Base-by-base conservation (phyloP, 2,329 filamentous ascomycete species). In the Neurospora crassa region DNA sequence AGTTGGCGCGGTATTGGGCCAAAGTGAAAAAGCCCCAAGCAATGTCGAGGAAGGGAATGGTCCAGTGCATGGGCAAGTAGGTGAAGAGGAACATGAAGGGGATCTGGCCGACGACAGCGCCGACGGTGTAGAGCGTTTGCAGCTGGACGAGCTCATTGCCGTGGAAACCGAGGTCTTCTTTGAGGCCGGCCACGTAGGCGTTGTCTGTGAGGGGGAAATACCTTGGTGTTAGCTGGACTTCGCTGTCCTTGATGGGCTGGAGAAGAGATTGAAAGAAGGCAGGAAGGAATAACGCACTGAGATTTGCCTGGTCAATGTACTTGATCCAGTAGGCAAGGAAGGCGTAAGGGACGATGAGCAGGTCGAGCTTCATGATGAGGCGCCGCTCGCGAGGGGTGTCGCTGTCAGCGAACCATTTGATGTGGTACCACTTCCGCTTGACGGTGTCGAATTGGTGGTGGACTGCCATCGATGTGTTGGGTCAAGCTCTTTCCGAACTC, bases 1-100 rank as follows among this genome's bases (percentile, higher is more conserved):
- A 79, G 2, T 81, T 78, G 0, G 83, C 83, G 5, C 86, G 83
- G 70, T 84, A 88, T 71, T 88, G 86, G 3, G 88, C 78, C 10
- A 89, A 80, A 0, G 87, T 89, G 72, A 89, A 86, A 18, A 88
- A 77, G 0, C 86, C 86, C 87, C 87, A 89, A 1, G 80, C 76
- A 1, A 88, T 73, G 71, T 88, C 85, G 72, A 87, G 79, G 10
- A 81, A 79, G 0, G 87, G 86, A 6, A 88, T 82, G 0, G 86
- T 74, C 78, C 82, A 87, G 70, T 83, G 81, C 78, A 88, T 84
- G 0, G 84, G 80, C 6, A 80, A 70, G 18, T 79, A 76, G 18
- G 82, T 84, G 72, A 87, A 84, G 1, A 87, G 77, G 72, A 85
- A 86, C 73, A 84, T 80, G 74, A 86, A 86, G 0, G 85, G 85